A percentile compares a stretch with the other conserved stretches of the same genome.
phyloP scores from a whole-genome alignment of 2,329 filamentous ascomycete genomes.

The Fusarium sp. region DNA sequence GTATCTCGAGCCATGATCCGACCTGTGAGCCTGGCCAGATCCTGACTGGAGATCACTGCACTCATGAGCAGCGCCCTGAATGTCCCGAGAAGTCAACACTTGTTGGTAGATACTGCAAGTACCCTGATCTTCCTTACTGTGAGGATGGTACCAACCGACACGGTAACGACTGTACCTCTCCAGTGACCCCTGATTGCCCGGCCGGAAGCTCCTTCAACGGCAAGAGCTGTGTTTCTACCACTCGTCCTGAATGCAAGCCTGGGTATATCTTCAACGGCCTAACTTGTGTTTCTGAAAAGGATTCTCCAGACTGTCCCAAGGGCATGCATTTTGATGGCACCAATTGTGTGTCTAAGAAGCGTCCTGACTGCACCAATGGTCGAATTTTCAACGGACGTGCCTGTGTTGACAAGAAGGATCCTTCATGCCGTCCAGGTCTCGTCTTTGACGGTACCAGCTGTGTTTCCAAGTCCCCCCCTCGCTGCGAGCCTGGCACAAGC shows the following conservation, averaged over 20 bases:
- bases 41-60: constrained; percentile 4
- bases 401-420: constrained; percentile 6
- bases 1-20: not conserved
- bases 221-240: not conserved
- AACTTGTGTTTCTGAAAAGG: constrained; percentile 10
- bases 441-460: constrained; percentile 20
- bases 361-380: not conserved
- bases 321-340: constrained; percentile 11
- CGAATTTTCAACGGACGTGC: not conserved
- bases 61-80: not conserved
- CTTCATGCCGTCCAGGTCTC: not conserved
- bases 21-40: not conserved
- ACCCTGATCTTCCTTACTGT: constrained; percentile 6
- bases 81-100: not conserved
- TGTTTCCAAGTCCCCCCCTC: constrained; percentile 1
- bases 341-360: constrained; percentile 10
- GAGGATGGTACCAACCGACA: constrained; percentile 5
- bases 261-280: constrained; percentile 1
- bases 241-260: not conserved
- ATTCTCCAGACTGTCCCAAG: not conserved
- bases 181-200: not conserved
- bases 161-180: constrained; percentile 7
- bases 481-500: not conserved
- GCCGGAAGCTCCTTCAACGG: constrained; percentile 11
- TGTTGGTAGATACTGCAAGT: constrained; percentile 18